Conservation (phyloP, 306 rosid species). For the Castanea sativa region DNA sequence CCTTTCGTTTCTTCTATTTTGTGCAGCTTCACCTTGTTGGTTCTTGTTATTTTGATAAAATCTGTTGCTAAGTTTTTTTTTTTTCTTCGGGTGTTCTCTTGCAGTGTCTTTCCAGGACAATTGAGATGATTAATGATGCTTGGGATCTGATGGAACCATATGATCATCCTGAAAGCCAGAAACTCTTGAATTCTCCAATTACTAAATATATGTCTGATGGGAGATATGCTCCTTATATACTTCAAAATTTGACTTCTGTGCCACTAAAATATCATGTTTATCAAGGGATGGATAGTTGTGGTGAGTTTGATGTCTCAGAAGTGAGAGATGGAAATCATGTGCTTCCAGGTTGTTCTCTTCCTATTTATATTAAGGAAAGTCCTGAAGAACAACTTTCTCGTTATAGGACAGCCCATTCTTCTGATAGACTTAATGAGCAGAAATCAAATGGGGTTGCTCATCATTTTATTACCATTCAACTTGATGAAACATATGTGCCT, state of each 20-base stretch:
- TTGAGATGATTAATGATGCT: conserved; percentile 67
- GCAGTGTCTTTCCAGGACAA: conserved; percentile 75
- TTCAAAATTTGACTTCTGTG: conserved; percentile 83
- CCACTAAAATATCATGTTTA: conserved; percentile 59
- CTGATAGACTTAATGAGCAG: conserved; percentile 61
- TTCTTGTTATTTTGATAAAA: neutral
- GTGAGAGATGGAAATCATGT: conserved; percentile 49
- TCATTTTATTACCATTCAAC: conserved; percentile 74
- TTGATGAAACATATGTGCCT: conserved; percentile 76
- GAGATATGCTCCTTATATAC: conserved; percentile 79
- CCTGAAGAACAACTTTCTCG: conserved; percentile 56
- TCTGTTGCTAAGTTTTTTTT: conserved; percentile 5
- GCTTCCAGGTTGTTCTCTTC: conserved; percentile 74
- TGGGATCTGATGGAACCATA: conserved; percentile 44
- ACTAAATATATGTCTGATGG: conserved; percentile 50
- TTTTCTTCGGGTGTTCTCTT: conserved; percentile 13
- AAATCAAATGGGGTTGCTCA: conserved; percentile 63
- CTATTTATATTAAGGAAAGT: conserved; percentile 66
- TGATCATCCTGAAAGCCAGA: conserved; percentile 46
- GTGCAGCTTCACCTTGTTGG: neutral
- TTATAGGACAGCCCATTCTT: conserved; percentile 63
- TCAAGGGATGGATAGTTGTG: conserved; percentile 47
- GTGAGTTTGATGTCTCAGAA: conserved; percentile 36
- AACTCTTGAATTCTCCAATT: conserved; percentile 35
- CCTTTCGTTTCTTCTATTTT: neutral